These are phyloP conservation scores for Zanthoxylum bungeanum DNA, from an alignment of 345 rosid genomes.

Conservation along the genomic window DNA sequence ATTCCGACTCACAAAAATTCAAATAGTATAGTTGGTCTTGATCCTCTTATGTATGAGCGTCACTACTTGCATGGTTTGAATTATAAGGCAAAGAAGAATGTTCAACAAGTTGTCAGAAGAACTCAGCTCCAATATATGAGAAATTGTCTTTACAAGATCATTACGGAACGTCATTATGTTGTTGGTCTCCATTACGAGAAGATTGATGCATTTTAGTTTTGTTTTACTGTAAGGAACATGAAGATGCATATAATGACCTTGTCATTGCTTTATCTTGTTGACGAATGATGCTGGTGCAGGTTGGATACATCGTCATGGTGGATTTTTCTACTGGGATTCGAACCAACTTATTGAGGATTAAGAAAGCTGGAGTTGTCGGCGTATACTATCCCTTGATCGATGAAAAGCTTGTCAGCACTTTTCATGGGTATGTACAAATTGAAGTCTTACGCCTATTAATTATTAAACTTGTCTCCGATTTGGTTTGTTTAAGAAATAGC, in stretches of 20 bases:
- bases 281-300: conserved; percentile 42
- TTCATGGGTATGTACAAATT: conserved; percentile 67
- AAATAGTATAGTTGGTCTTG: neutral
- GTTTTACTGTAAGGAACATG: neutral
- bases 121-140: no score
- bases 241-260: neutral
- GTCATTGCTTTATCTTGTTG: neutral
- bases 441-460: no score
- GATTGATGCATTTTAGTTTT: neutral
- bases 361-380: conserved; percentile 72
- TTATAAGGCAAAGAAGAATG: neutral
- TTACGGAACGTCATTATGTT: no score
- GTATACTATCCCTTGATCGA: conserved; percentile 73
- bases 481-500: neutral
- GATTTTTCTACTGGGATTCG: conserved; percentile 60
- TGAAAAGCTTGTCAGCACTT: conserved; percentile 45
- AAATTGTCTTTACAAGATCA: no score
- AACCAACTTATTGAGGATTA: conserved; percentile 64
- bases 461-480: no score
- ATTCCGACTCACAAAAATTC: neutral
- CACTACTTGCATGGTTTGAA: neutral
- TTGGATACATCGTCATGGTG: conserved; percentile 86
- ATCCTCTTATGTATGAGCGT: neutral
- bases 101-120: neutral
- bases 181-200: no score